Evolutionary conservation across 1,284 basidiomycete genomes (phyloP), one percentile per base, ranked within the genome.

Genomic region (Microbotryomycetes sp.): DNA sequence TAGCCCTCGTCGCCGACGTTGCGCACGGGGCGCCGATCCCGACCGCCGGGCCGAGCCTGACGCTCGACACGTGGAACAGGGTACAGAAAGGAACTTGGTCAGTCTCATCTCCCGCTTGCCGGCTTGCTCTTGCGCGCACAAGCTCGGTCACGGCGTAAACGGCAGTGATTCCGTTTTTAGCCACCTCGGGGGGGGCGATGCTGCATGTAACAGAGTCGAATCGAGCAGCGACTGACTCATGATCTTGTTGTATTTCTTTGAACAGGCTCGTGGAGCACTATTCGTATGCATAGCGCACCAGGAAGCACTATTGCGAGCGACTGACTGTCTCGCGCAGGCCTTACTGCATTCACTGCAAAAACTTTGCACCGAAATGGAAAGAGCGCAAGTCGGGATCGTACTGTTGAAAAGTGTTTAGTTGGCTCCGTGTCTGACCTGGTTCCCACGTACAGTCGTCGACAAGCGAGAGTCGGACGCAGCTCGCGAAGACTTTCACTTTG

Each of bases 341-440:
- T 0, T 87, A 83, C 67, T 92, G 89, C 72, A 73, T 74, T n/a
- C 89, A 91, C 72, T 92, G 90, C 75, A 80, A 79, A 46, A 69
- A 75, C 0, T 91, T 92, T 68, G 82, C 84, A 9, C 89, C 92
- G 0, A 91, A 85, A 31, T 98, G 93, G 91, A 64, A 60, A 50
- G 66, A 71, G 53, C 59, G 64, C 60, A 45, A 23, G 59, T 1
- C 27, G 3, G 35, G 35, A 41, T 41, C n/a, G n/a, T n/a, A n/a
- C n/a, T n/a, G n/a, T n/a, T n/a, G n/a, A n/a, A n/a, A n/a, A n/a
- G n/a, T n/a, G n/a, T n/a, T n/a, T n/a, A n/a, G n/a, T n/a, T n/a
- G n/a, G n/a, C n/a, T n/a, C n/a, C 35, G 35, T 41, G 45, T 13
- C 18, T 16, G 15, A 21, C n/a, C n/a, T n/a, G n/a, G n/a, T 28